Percentiles rank a stretch among this genome's conserved stretches.
These are phyloP conservation scores for Alternaria hordeiaustralica DNA, from an alignment of 2,329 filamentous ascomycete genomes.

Conservation along the genomic window DNA sequence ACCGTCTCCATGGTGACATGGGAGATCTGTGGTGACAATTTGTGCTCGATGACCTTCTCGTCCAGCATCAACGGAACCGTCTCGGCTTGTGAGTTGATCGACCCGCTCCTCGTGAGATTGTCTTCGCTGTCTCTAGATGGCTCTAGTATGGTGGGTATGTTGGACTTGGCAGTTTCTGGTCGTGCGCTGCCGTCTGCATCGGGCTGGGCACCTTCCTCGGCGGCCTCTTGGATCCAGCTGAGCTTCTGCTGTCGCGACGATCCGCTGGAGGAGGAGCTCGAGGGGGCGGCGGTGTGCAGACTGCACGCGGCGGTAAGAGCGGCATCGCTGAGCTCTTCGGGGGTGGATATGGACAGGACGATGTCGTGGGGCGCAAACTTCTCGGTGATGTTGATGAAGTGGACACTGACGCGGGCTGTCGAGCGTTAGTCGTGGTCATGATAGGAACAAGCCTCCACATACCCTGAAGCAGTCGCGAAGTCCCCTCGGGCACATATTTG, in stretches of 20 bases:
- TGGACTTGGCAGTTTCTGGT: conserved; percentile 30
- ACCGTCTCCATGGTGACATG: conserved; percentile 31
- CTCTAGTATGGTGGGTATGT: conserved; percentile 35
- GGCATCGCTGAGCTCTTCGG: conserved; percentile 84
- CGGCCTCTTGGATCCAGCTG: conserved; percentile 93
- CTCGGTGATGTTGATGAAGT: conserved; percentile 67
- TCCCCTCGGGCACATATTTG: conserved; percentile 90
- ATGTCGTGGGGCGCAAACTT: conserved; percentile 86
- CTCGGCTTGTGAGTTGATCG: conserved; percentile 21
- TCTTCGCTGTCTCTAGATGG: conserved; percentile 17
- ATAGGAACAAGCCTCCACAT: conserved; percentile 34
- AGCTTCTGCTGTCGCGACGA: conserved; percentile 76
- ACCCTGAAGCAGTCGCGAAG: conserved; percentile 93
- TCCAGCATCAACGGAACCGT: conserved; percentile 24
- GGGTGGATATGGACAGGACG: conserved; percentile 74
- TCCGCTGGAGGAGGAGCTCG: conserved; percentile 82
- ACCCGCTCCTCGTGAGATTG: conserved; percentile 9
- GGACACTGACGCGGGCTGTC: conserved; percentile 79
- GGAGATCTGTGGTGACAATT: conserved; percentile 24
- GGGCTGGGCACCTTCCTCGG: conserved; percentile 69
- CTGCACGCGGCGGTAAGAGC: conserved; percentile 88
- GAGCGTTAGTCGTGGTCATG: background rate
- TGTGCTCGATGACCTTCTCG: conserved; percentile 16
- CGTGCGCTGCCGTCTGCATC: conserved; percentile 26
- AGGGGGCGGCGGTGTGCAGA: conserved; percentile 84